Evolutionary conservation across 176 grass and related monocot genomes (phyloP), one percentile per base, ranked within the genome.

Genomic region (Phoenix dactylifera): DNA sequence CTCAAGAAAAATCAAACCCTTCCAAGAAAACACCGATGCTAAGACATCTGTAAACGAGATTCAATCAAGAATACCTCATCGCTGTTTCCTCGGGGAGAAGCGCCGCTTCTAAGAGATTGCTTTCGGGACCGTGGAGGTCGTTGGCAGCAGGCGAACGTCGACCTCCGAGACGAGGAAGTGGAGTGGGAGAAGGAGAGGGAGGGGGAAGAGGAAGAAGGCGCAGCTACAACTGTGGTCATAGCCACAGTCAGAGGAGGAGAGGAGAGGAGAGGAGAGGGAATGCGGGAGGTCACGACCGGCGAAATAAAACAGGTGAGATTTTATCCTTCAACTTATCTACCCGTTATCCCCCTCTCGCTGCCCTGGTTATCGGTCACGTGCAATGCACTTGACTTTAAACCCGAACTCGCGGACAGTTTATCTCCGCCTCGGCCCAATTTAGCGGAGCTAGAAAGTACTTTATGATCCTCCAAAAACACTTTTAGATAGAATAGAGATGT

Each of bases 141-240:
- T 10, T 28, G 18, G 26, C 23, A 63, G 44, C 57, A 72, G 59
- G 51, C 26, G 50, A 73, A 63, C 50, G 59, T 55, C 16, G 59
- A 18, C 26, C 51, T 62, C 6, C 25, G 19, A 59, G 3, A 44
- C 35, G 35, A 63, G 59, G 3, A 55, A n/a, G 25, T 24, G 29
- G 26, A 55, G 15, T 1, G 22, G 24, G 26, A 23, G 58, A 51
- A 51, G 15, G 30, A 56, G 51, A 61, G 19, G 29, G 50, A 35
- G 15, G 70, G 30, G n/a, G 52, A 68, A 28, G 52, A 48, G 52
- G 52, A 68, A 15, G 52, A 68, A 39, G 52, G 65, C 35, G 70
- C 56, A 15, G 26, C 50, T 24, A 49, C 5, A 18, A 55, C 25
- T 7, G 70, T 19, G 15, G 26, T 6, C 26, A 55, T 15, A 26